phyloP scores from a whole-genome alignment of 768 basidiomycete species.

The Sporobolomyces roseus region DNA sequence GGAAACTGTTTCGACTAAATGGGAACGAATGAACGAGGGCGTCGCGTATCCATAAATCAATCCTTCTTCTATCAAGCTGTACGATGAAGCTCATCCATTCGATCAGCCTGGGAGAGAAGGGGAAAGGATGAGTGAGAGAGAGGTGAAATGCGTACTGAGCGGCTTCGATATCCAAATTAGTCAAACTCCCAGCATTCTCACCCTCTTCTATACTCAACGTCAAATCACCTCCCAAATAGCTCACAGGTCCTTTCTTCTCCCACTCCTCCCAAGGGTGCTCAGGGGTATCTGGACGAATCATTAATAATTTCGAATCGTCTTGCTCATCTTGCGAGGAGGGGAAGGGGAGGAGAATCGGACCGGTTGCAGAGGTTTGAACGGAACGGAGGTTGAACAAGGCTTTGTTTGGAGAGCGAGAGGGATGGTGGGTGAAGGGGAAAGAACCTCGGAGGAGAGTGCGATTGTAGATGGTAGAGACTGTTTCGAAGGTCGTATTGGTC shows the following conservation, averaged over 20 bases:
- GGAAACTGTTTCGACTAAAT: slow-evolving; percentile 16
- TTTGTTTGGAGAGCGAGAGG: not conserved
- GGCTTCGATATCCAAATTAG: slow-evolving; percentile 41
- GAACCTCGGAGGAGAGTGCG: slow-evolving; percentile 26
- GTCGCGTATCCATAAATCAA: slow-evolving; percentile 40
- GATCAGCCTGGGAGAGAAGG: too few species aligned
- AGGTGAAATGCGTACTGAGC: slow-evolving; percentile 35
- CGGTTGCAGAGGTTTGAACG: slow-evolving; percentile 19
- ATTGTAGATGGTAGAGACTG: slow-evolving; percentile 18
- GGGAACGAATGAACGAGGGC: slow-evolving; percentile 5
- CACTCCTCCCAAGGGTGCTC: slow-evolving; percentile 7
- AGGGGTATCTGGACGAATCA: too few species aligned
- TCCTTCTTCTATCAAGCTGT: slow-evolving; percentile 41
- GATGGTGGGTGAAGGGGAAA: slow-evolving; percentile 13
- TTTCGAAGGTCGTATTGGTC: slow-evolving; percentile 16
- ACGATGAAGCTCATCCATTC: too few species aligned
- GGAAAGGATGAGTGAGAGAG: too few species aligned
- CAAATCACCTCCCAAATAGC: slow-evolving; percentile 23
- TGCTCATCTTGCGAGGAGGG: not conserved
- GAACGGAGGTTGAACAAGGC: slow-evolving; percentile 27
- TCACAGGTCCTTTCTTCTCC: slow-evolving; percentile 32
- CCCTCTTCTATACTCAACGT: slow-evolving; percentile 2
- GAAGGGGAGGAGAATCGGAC: slow-evolving; percentile 9
- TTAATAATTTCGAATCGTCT: slow-evolving; percentile 29
- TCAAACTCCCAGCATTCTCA: not conserved